Conservation (phyloP, 345 rosid genomes). For the Rhizophora apiculata region DNA sequence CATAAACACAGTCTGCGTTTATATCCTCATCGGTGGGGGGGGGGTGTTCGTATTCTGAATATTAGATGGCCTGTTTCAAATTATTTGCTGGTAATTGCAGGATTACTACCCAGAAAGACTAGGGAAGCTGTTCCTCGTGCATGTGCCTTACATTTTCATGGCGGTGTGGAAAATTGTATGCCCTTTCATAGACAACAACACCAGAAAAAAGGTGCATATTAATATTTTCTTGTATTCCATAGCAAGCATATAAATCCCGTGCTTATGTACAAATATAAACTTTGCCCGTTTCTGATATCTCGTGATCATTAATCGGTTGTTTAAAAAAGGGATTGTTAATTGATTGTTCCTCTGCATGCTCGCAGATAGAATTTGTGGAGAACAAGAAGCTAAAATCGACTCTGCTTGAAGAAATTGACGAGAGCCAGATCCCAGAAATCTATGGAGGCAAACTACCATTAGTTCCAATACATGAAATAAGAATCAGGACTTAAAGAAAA, state of each 20-base stretch:
- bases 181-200: constrained; percentile 41
- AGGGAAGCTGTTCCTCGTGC: constrained; percentile 36
- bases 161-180: constrained; percentile 36
- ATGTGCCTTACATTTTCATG: constrained; percentile 37
- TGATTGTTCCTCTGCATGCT: not conserved
- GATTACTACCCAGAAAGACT: constrained; percentile 52
- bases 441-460: constrained; percentile 40
- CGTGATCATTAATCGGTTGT: not conserved
- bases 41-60: no score
- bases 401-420: constrained; percentile 46
- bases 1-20: no score
- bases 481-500: not conserved
- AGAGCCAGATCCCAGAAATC: constrained; percentile 47
- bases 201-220: constrained; percentile 35
- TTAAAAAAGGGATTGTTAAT: not conserved
- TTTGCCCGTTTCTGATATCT: not conserved
- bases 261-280: not conserved
- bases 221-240: no score
- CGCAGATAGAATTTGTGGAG: constrained; percentile 46
- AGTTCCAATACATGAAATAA: constrained; percentile 11
- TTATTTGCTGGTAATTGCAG: constrained; percentile 24
- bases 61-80: no score
- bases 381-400: constrained; percentile 39
- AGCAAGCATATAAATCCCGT: not conserved
- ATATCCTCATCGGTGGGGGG: no score